phyloP scores from a whole-genome alignment of 2,329 filamentous ascomycete genomes.

The Claviceps pazoutovae region DNA sequence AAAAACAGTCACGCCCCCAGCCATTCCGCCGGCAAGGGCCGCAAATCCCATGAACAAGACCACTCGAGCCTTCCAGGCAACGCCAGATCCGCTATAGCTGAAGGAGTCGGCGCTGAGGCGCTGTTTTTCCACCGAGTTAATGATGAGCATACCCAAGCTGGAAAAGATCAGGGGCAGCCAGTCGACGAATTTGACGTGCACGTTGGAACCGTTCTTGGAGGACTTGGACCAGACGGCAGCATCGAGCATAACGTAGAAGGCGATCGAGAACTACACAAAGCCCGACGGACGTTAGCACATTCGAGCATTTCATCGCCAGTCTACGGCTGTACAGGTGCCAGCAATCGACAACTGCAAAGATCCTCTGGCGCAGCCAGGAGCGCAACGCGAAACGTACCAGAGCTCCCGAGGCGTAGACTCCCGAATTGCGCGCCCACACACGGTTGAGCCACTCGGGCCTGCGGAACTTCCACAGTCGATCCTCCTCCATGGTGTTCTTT shows the following conservation, averaged over 20 bases:
- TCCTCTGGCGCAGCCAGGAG: too few relatives aligned
- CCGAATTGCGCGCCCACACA: slow-evolving; percentile 47
- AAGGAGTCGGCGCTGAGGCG: slow-evolving; percentile 50
- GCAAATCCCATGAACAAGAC: slow-evolving; percentile 56
- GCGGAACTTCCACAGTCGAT: slow-evolving; percentile 53
- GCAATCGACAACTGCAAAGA: too few relatives aligned
- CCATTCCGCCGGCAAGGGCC: slow-evolving; percentile 51
- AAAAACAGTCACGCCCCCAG: slow-evolving; percentile 53
- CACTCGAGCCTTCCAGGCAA: slow-evolving; percentile 55
- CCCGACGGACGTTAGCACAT: background rate
- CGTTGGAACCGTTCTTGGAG: slow-evolving; percentile 40
- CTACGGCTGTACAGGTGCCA: background rate
- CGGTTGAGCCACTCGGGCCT: slow-evolving; percentile 54
- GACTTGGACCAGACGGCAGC: slow-evolving; percentile 54
- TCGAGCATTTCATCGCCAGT: background rate
- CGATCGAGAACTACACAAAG: slow-evolving; percentile 43
- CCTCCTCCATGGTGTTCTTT: slow-evolving; percentile 39
- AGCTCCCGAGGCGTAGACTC: slow-evolving; percentile 48
- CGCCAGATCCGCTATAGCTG: slow-evolving; percentile 46
- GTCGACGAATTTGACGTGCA: slow-evolving; percentile 53
- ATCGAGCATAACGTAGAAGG: slow-evolving; percentile 56
- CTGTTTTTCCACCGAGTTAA: slow-evolving; percentile 56
- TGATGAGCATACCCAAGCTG: slow-evolving; percentile 54
- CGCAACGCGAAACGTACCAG: slow-evolving; percentile 33
- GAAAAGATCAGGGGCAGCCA: slow-evolving; percentile 57